Evolutionary conservation across 2,329 filamentous ascomycete species (phyloP), one percentile per base, ranked within the genome.

Genomic region (Escovopsis sp.): DNA sequence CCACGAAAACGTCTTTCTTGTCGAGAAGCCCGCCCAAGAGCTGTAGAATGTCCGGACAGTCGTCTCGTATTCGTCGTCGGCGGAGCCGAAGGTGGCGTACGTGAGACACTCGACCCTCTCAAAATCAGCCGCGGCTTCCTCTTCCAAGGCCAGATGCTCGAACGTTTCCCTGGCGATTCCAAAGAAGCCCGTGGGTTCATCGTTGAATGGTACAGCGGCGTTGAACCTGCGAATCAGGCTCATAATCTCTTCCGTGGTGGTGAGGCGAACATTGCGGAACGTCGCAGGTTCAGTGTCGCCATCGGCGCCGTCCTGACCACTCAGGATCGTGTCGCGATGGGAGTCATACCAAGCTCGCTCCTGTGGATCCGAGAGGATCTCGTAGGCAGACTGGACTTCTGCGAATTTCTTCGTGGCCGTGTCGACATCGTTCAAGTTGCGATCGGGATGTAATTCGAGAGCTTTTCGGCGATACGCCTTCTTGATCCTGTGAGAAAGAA

Each of bases 331-430:
- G 51, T 87, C 80, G 47, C 86, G 81, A 58, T 98, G 91, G 3
- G 87, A 87, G 63, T 98, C 89, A 65, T 98, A 98, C 91, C 91
- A 98, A 30, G 88, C 82, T 52, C 91, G 78, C 60, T 98, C 91
- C 59, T 98, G 89, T 10, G 87, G 80, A 59, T 98, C 91, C 2
- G 88, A 94, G 1, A 98, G 74, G n/a, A 98, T 77, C 60, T 96
- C 86, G 59, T 98, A 94, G 38, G 91, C 91, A 33, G 87, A 75
- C 60, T 95, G 89, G 26, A 96, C 73, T 57, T 95, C 87, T 40
- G 91, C 87, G 58, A 98, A 98, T 41, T 80, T 77, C 50, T 70
- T 75, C 2, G 91, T 98, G 3, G 89, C 80, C 48, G 78, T 75
- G 54, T 93, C 86, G 47, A 82, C 80, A 56, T 95, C 81, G 53